phyloP scores from a whole-genome alignment of 2,329 filamentous ascomycete species.

The Drechmeria coniospora region DNA sequence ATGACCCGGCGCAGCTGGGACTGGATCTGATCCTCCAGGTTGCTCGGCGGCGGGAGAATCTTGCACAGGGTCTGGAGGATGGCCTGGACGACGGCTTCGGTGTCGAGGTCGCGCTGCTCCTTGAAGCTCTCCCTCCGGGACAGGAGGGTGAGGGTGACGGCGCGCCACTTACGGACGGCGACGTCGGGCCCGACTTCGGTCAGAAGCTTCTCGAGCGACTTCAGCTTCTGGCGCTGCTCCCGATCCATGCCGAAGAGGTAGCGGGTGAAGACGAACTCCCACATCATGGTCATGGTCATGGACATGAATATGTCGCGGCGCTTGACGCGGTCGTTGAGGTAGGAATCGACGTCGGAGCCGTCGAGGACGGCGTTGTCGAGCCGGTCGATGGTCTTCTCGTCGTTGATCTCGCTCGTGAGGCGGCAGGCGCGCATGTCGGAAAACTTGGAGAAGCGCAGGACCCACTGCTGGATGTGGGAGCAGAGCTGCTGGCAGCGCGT shows the following conservation, averaged over 20 bases:
- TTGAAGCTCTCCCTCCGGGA: constrained; percentile 67
- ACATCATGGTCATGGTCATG: constrained; percentile 97
- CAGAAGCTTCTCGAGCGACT: constrained; percentile 83
- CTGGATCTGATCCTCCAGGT: constrained; percentile 67
- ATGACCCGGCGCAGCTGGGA: constrained; percentile 78
- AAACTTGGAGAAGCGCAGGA: constrained; percentile 93
- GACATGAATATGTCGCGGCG: constrained; percentile 96
- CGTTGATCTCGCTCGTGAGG: constrained; percentile 66
- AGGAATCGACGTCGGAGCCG: constrained; percentile 79
- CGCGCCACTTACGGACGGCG: constrained; percentile 95
- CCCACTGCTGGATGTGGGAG: constrained; percentile 94
- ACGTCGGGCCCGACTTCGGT: constrained; percentile 72
- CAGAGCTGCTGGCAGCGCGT: constrained; percentile 86
- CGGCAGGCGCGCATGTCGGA: constrained; percentile 84
- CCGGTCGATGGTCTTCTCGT: constrained; percentile 85
- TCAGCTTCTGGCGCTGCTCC: constrained; percentile 94
- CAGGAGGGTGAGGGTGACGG: constrained; percentile 82
- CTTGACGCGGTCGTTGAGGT: constrained; percentile 73
- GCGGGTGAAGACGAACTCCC: constrained; percentile 95
- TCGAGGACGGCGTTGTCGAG: constrained; percentile 91
- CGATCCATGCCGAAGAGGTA: constrained; percentile 98
- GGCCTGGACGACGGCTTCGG: constrained; percentile 82
- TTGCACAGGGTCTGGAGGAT: constrained; percentile 69
- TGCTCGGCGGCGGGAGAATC: constrained; percentile 72
- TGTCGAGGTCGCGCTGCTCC: constrained; percentile 73